Conservation (phyloP, 176 grass and related monocot genomes). For the Rhynchospora breviuscula region DNA sequence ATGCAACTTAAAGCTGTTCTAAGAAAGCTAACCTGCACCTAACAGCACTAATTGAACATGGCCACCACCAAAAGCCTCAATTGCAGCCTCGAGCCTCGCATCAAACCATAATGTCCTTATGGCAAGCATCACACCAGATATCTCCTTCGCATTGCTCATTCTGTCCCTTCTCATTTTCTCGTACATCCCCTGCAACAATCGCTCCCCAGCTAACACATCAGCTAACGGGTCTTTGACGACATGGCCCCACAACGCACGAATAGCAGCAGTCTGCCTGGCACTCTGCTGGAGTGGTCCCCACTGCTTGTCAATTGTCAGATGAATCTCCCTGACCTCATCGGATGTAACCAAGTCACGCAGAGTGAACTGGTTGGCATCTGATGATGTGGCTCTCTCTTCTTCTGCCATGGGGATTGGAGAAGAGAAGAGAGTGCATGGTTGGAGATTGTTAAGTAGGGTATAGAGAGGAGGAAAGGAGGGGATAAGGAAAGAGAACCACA, state of each 20-base stretch:
- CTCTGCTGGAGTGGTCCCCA: slow-evolving; percentile 75
- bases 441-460: slow-evolving; percentile 31
- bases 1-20: background rate
- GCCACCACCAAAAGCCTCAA: slow-evolving; percentile 34
- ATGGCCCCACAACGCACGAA: slow-evolving; percentile 59
- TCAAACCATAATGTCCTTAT: slow-evolving; percentile 94
- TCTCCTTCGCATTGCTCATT: slow-evolving; percentile 53
- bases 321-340: slow-evolving; percentile 57
- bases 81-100: slow-evolving; percentile 54
- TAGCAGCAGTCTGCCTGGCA: slow-evolving; percentile 94
- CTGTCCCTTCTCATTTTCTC: slow-evolving; percentile 74
- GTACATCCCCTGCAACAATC: slow-evolving; percentile 42
- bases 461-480: slow-evolving; percentile 22
- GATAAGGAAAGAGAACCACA: slow-evolving; percentile 96
- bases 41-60: slow-evolving; percentile 76
- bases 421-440: slow-evolving; percentile 14
- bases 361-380: background rate
- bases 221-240: slow-evolving; percentile 68
- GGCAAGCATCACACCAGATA: slow-evolving; percentile 83
- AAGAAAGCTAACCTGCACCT: slow-evolving; percentile 65
- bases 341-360: slow-evolving; percentile 27
- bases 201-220: slow-evolving; percentile 65
- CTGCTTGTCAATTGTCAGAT: slow-evolving; percentile 57
- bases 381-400: slow-evolving; percentile 9
- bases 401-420: slow-evolving; percentile 22